A percentile compares a stretch with the other conserved stretches of the same genome.
phyloP scores from a whole-genome alignment of 192 early-diverging fungal genomes.

The Dimargaris cristalligena region DNA sequence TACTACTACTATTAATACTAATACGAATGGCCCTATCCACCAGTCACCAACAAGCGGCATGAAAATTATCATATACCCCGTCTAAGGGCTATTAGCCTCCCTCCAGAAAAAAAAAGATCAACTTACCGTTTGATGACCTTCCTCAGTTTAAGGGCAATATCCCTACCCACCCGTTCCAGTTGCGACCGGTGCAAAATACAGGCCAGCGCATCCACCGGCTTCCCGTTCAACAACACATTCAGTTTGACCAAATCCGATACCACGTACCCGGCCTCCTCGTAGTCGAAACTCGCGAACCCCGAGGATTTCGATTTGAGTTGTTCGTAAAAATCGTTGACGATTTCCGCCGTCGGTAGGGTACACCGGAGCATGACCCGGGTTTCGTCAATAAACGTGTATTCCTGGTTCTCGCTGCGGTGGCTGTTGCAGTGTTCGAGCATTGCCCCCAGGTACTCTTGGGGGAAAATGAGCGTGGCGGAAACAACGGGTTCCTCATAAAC shows the following conservation, averaged over 20 bases:
- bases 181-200: slow-evolving; percentile 66
- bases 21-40: too few species aligned
- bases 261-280: slow-evolving; percentile 82
- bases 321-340: slow-evolving; percentile 92
- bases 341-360: slow-evolving; percentile 74
- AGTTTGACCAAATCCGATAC: slow-evolving; percentile 80
- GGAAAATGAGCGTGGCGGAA: slow-evolving; percentile 78
- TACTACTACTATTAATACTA: too few species aligned
- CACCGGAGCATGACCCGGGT: slow-evolving; percentile 73
- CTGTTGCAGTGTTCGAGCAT: slow-evolving; percentile 58
- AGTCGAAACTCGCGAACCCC: slow-evolving; percentile 87
- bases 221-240: slow-evolving; percentile 78
- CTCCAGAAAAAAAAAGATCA: too few species aligned
- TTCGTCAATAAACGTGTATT: slow-evolving; percentile 79
- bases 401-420: slow-evolving; percentile 63
- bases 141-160: slow-evolving; percentile 69
- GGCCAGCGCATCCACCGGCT: slow-evolving; percentile 83
- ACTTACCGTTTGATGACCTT: slow-evolving; percentile 47
- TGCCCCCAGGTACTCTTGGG: slow-evolving; percentile 55
- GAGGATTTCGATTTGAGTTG: slow-evolving; percentile 78
- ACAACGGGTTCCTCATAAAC: slow-evolving; percentile 83
- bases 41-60: too few species aligned
- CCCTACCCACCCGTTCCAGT: slow-evolving; percentile 51
- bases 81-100: too few species aligned
- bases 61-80: too few species aligned